phyloP scores from a whole-genome alignment of 208 protist species.

The Chromosphaera perkinsii region DNA sequence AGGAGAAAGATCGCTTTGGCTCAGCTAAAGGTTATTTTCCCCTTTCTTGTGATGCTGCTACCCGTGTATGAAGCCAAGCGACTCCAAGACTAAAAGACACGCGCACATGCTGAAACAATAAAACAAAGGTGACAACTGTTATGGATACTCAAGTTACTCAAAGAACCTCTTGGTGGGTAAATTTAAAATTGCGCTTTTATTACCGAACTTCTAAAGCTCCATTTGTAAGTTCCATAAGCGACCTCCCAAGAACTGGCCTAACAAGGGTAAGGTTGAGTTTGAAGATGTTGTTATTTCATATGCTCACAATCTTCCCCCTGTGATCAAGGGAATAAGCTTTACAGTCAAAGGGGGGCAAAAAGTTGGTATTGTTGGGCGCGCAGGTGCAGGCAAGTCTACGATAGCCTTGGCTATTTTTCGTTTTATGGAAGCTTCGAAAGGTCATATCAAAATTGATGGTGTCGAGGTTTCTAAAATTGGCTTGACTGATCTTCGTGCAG shows the following conservation, averaged over 20 bases:
- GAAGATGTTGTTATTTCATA: conserved; percentile 45
- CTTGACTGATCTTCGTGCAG: conserved; percentile 47
- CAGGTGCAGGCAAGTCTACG: conserved; percentile 66
- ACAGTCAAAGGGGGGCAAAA: conserved; percentile 44
- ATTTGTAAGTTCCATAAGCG: too few relatives aligned
- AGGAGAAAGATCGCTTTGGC: too few relatives aligned
- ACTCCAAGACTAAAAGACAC: too few relatives aligned
- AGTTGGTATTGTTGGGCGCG: conserved; percentile 63
- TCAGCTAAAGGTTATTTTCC: too few relatives aligned
- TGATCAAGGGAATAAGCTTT: conserved; percentile 41
- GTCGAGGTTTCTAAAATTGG: conserved; percentile 40
- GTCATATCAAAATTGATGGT: conserved; percentile 55
- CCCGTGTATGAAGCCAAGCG: too few relatives aligned
- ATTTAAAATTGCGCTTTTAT: too few relatives aligned
- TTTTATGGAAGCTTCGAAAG: conserved; percentile 58
- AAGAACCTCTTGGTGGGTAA: too few relatives aligned
- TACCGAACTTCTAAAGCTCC: too few relatives aligned
- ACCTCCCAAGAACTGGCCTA: conserved; percentile 48
- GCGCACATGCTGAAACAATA: too few relatives aligned
- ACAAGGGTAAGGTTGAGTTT: conserved; percentile 46
- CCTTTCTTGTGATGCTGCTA: too few relatives aligned
- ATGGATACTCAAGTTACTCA: too few relatives aligned
- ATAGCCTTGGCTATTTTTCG: conserved; percentile 56
- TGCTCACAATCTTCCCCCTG: conserved; percentile 21
- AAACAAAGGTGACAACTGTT: too few relatives aligned